Percentiles rank a stretch among this genome's conserved stretches.
Evolutionary conservation across 176 grass and related monocot genomes (phyloP).

Genomic region (Canna indica): DNA sequence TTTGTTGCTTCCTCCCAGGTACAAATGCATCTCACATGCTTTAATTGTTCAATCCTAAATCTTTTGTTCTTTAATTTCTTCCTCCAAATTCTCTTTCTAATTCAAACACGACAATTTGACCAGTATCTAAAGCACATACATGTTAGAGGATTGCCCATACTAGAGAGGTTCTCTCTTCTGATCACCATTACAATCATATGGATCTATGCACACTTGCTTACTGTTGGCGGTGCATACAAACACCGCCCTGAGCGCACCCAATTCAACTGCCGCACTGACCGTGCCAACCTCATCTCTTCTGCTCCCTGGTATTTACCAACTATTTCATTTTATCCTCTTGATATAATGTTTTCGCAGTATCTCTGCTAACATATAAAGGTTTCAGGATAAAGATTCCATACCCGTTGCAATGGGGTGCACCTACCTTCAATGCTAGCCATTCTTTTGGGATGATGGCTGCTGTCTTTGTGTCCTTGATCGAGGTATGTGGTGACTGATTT

Average conservation of each 20-base stretch:
- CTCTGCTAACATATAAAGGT: neutral
- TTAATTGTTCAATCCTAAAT: neutral
- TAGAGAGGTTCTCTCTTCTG: slow-evolving; percentile 82
- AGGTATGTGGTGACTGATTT: slow-evolving; percentile 26
- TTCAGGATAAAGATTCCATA: slow-evolving; percentile 93
- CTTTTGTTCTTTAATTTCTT: neutral
- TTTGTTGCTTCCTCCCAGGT: slow-evolving; percentile 38
- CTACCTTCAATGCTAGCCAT: slow-evolving; percentile 81
- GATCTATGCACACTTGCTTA: slow-evolving; percentile 85
- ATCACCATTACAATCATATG: slow-evolving; percentile 66
- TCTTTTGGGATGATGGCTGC: slow-evolving; percentile 98
- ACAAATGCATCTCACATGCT: neutral
- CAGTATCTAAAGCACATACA: slow-evolving; percentile 79
- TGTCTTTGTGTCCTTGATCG: slow-evolving; percentile 83
- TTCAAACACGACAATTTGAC: neutral
- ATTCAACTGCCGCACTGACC: slow-evolving; percentile 66
- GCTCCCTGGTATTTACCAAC: slow-evolving; percentile 45
- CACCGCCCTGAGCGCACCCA: slow-evolving; percentile 56
- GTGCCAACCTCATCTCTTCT: slow-evolving; percentile 81
- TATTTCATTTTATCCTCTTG: slow-evolving; percentile 14
- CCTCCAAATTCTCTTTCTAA: neutral
- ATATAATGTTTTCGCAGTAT: neutral
- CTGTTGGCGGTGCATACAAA: slow-evolving; percentile 71
- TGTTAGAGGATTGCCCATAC: slow-evolving; percentile 42
- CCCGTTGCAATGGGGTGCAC: slow-evolving; percentile 91